phyloP scores from a whole-genome alignment of 1,284 basidiomycete species.

The Apiotrichum gracile region DNA sequence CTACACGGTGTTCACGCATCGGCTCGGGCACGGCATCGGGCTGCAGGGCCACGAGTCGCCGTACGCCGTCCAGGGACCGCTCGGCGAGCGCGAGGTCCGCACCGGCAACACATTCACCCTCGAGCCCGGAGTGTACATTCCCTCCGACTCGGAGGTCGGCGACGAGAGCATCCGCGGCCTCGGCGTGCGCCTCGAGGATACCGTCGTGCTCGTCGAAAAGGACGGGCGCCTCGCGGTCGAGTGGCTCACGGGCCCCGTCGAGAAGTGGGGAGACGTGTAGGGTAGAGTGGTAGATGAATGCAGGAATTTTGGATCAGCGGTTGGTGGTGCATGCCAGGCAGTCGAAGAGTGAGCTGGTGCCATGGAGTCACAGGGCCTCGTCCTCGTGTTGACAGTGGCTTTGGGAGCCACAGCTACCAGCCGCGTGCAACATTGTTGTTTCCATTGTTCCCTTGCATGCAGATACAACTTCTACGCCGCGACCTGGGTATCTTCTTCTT shows the following conservation, averaged over 20 bases:
- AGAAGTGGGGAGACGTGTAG: constrained; percentile 33
- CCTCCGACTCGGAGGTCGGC: constrained; percentile 12
- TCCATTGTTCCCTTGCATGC: no score
- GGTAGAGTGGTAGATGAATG: not conserved
- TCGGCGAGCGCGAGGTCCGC: constrained; percentile 49
- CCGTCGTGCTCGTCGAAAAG: constrained; percentile 60
- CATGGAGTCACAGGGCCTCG: no score
- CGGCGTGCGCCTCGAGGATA: constrained; percentile 75
- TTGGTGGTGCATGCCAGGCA: no score
- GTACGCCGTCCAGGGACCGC: constrained; percentile 62
- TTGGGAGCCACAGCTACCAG: no score
- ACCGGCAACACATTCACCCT: constrained; percentile 70
- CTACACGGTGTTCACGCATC: constrained; percentile 65
- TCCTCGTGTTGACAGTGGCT: no score
- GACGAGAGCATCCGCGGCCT: constrained; percentile 55
- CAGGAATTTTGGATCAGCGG: not conserved
- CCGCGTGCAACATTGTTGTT: no score
- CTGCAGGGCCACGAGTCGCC: constrained; percentile 75
- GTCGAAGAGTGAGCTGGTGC: no score
- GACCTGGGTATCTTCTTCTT: no score
- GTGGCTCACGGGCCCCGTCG: constrained; percentile 39
- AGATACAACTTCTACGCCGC: no score
- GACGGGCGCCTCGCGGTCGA: constrained; percentile 40
- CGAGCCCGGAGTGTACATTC: constrained; percentile 76
- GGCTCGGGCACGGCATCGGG: constrained; percentile 67